Evolutionary conservation across 176 grass and related monocot species (phyloP).

Genomic region (Musa troglodytarum): DNA sequence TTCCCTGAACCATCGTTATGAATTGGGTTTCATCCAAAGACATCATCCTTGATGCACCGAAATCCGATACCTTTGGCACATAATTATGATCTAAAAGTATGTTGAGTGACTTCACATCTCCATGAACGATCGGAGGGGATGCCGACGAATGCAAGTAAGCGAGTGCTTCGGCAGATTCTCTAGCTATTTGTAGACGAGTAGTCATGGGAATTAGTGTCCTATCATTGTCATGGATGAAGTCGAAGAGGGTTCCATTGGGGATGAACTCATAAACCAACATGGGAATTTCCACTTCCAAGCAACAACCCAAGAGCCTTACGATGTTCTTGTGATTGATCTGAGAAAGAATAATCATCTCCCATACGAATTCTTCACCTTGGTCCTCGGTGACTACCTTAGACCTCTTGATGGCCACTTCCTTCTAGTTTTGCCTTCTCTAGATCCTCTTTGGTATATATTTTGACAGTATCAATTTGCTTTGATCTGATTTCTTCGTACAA

Average conservation of each 20-base stretch:
- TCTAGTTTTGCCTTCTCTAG: slow-evolving; percentile 46
- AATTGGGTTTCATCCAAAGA: not conserved
- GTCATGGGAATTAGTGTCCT: not conserved
- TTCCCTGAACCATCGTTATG: slow-evolving; percentile 22
- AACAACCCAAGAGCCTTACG: slow-evolving; percentile 53
- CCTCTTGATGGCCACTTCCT: slow-evolving; percentile 38
- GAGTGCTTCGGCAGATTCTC: slow-evolving; percentile 9
- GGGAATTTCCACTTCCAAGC: slow-evolving; percentile 54
- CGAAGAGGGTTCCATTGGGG: slow-evolving; percentile 48
- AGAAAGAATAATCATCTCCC: slow-evolving; percentile 47
- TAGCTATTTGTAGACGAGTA: not conserved
- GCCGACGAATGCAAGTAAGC: slow-evolving; percentile 9
- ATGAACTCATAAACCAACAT: slow-evolving; percentile 54
- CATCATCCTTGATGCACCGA: slow-evolving; percentile 22
- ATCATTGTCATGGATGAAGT: slow-evolving; percentile 38
- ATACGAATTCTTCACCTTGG: slow-evolving; percentile 37
- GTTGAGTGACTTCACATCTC: slow-evolving; percentile 34
- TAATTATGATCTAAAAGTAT: slow-evolving; percentile 18
- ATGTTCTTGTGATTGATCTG: slow-evolving; percentile 64
- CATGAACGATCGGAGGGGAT: slow-evolving; percentile 23
- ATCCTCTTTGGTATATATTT: slow-evolving; percentile 42
- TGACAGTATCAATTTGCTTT: not conserved
- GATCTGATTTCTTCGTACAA: not conserved
- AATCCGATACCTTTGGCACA: slow-evolving; percentile 21
- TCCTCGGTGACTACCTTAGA: slow-evolving; percentile 38